A percentile compares a stretch with the other conserved stretches of the same genome.
phyloP scores from a whole-genome alignment of 2,329 filamentous ascomycete species.

The Aspergillus sp. region DNA sequence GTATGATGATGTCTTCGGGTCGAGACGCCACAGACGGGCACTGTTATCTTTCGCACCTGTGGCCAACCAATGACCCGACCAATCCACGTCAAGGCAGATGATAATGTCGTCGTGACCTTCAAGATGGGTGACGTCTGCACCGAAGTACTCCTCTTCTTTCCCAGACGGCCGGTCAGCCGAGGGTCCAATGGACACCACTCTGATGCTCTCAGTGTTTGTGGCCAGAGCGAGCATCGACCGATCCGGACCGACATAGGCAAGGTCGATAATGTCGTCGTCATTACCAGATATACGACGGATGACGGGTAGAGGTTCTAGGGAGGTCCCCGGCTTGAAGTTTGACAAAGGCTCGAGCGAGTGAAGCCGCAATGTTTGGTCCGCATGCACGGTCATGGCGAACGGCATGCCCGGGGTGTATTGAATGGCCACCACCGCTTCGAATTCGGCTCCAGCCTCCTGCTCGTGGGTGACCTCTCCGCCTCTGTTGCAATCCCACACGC shows the following conservation, averaged over 20 bases:
- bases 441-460: slow-evolving; percentile 60
- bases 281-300: slow-evolving; percentile 87
- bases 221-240: slow-evolving; percentile 81
- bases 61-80: slow-evolving; percentile 95
- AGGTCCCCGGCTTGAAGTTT: slow-evolving; percentile 36
- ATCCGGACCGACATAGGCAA: slow-evolving; percentile 80
- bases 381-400: slow-evolving; percentile 77
- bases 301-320: slow-evolving; percentile 57
- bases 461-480: slow-evolving; percentile 77
- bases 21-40: slow-evolving; percentile 84
- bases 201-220: slow-evolving; percentile 91
- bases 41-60: slow-evolving; percentile 97
- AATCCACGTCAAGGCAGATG: slow-evolving; percentile 89
- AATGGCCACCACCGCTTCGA: slow-evolving; percentile 68
- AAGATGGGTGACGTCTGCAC: slow-evolving; percentile 80
- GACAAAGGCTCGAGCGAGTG: slow-evolving; percentile 54
- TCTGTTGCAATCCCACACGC: slow-evolving; percentile 76
- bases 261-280: slow-evolving; percentile 95
- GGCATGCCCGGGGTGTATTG: slow-evolving; percentile 64
- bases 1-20: slow-evolving; percentile 70
- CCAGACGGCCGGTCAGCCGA: slow-evolving; percentile 31
- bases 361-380: slow-evolving; percentile 81
- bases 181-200: slow-evolving; percentile 69
- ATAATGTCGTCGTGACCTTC: slow-evolving; percentile 94
- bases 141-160: slow-evolving; percentile 64